Evolutionary conservation across 352 stramenopile genomes (phyloP), one percentile per base, ranked within the genome.

Genomic region (Elongisporangium undulatum): DNA sequence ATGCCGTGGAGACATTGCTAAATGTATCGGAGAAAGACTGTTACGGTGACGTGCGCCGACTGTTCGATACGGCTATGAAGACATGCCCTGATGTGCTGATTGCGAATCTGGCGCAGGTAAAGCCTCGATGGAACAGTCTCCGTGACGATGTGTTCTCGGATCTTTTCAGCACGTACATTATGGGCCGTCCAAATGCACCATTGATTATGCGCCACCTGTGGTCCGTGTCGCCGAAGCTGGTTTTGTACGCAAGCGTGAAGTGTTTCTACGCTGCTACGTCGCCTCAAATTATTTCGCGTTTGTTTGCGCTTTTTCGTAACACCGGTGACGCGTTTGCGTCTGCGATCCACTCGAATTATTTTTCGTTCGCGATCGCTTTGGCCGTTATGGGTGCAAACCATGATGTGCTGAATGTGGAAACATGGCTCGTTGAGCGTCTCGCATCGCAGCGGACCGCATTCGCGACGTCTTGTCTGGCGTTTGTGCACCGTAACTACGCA

Each of bases 71-170:
- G 15, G 82, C 84, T 3, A 94, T 93, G 82, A 91, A 93, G 65
- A 82, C 63, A 26, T 95, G 86, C 38, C 86, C 86, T 0, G 86
- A 95, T 59, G 84, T 95, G 24, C 66, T 95, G 54, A 95, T 95
- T 52, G 86, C 86, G 16, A 95, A 95, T 62, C 56, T 95, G 45
- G 86, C 86, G 15, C 81, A 93, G 48, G 78, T 82, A 1, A 77
- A 83, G 8, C 71, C 85, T 55, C 81, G 77, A 13, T 95, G 84
- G 84, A 95, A 94, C 64, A 82, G 76, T 17, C 56, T 95, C 20
- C 85, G 85, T 16, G 86, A 94, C 50, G 84, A 95, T 48, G 72
- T 95, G 16, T 95, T 95, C 62, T 90, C 84, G n/a, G 86, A 95
- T 56, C 61, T 95, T 19, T 93, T 95, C 65, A 81, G 77, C 34